Conservation (phyloP, 2,329 filamentous ascomycete species). For the Bisporella sp. region DNA sequence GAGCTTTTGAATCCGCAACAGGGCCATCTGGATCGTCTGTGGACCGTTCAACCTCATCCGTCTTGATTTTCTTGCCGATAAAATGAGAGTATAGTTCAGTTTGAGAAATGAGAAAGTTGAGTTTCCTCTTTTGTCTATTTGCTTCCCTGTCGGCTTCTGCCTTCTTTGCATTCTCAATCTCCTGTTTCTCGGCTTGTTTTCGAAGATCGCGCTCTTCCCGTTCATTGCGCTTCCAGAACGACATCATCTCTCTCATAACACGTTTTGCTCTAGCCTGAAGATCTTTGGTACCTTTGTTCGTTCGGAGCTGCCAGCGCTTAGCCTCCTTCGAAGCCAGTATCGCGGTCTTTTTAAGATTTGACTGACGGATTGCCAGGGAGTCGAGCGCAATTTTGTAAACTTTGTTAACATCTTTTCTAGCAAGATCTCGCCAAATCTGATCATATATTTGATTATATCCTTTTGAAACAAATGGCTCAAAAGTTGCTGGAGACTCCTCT, state of each 20-base stretch:
- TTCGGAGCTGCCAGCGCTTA: slow-evolving; percentile 92
- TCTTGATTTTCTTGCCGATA: slow-evolving; percentile 99
- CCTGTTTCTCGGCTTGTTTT: slow-evolving; percentile 90
- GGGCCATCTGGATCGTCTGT: slow-evolving; percentile 74
- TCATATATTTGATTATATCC: slow-evolving; percentile 96
- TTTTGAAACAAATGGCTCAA: slow-evolving; percentile 66
- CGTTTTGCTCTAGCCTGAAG: slow-evolving; percentile 94
- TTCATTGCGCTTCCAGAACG: slow-evolving; percentile 99
- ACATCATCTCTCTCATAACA: slow-evolving; percentile 99
- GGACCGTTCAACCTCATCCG: slow-evolving; percentile 84
- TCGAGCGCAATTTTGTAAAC: slow-evolving; percentile 82
- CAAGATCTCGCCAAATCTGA: slow-evolving; percentile 93
- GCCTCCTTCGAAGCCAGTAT: slow-evolving; percentile 96
- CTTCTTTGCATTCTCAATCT: slow-evolving; percentile 93
- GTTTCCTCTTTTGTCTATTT: slow-evolving; percentile 93
- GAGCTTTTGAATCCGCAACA: slow-evolving; percentile 37
- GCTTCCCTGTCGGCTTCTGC: slow-evolving; percentile 97
- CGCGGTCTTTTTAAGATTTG: slow-evolving; percentile 97
- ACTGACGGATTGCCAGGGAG: slow-evolving; percentile 78
- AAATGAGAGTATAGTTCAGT: slow-evolving; percentile 99
- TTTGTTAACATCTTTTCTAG: slow-evolving; percentile 88
- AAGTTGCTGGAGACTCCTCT: slow-evolving; percentile 35
- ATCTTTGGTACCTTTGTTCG: slow-evolving; percentile 98
- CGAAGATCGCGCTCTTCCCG: slow-evolving; percentile 91
- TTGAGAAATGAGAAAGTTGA: slow-evolving; percentile 98